These are phyloP conservation scores for Antitrichia curtipendula DNA, from an alignment of 225 moss, liverwort and hornwort species.

Conservation along the genomic window DNA sequence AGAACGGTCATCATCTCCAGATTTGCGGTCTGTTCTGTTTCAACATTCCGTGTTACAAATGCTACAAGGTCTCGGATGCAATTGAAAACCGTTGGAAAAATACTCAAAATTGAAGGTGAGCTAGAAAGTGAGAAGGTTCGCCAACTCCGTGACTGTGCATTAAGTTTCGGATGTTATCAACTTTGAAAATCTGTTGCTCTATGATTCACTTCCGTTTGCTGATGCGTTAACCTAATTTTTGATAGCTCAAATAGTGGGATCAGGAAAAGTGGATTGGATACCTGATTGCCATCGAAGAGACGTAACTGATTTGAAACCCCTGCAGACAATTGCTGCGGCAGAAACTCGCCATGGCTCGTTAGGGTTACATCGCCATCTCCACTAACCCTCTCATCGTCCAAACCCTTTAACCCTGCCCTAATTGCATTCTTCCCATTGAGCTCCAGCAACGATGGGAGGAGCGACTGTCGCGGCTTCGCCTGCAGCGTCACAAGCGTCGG, in stretches of 20 bases:
- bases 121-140: not conserved
- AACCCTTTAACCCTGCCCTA: not conserved
- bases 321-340: slow-evolving; percentile 7
- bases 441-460: slow-evolving; percentile 73
- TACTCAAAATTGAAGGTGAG: not conserved
- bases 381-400: not conserved
- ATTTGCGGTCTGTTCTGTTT: not conserved
- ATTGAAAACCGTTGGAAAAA: not conserved
- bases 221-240: not conserved
- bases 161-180: not conserved
- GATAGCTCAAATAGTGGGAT: not conserved
- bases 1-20: not conserved
- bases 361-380: slow-evolving; percentile 14
- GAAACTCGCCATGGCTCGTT: slow-evolving; percentile 52
- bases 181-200: not conserved
- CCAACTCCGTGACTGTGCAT: not conserved
- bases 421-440: slow-evolving; percentile 51
- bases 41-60: not conserved
- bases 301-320: not conserved
- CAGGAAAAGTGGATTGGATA: not conserved
- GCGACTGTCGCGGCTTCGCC: slow-evolving; percentile 53
- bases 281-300: slow-evolving; percentile 6
- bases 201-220: not conserved
- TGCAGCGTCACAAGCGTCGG: slow-evolving; percentile 79
- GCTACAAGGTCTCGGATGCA: not conserved